These are phyloP conservation scores for Sporisorium scitamineum DNA, from an alignment of 1,284 basidiomycete genomes.

Conservation along the genomic window DNA sequence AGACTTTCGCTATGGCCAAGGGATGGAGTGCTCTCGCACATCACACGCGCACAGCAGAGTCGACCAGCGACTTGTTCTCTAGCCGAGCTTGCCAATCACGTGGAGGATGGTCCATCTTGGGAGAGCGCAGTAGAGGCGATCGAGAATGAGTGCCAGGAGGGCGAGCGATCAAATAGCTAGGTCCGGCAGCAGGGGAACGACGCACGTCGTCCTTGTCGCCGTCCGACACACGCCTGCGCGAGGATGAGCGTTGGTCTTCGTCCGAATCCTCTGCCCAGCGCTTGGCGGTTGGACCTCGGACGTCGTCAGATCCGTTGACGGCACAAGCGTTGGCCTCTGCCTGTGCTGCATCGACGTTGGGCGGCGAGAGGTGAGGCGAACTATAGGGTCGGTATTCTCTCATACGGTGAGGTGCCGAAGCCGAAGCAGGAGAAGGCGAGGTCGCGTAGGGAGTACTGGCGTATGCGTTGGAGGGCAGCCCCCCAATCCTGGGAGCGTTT, in stretches of 20 bases:
- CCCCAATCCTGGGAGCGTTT: slow-evolving; percentile 30
- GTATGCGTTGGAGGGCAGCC: slow-evolving; percentile 33
- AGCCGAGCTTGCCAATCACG: slow-evolving; percentile 40
- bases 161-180: slow-evolving; percentile 27
- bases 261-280: slow-evolving; percentile 39
- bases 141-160: slow-evolving; percentile 6
- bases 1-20: too few species aligned
- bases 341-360: neutral
- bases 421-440: neutral
- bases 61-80: slow-evolving; percentile 39
- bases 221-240: slow-evolving; percentile 28
- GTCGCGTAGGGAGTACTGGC: slow-evolving; percentile 3
- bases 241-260: slow-evolving; percentile 25
- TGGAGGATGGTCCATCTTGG: slow-evolving; percentile 18
- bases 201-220: slow-evolving; percentile 35
- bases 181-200: slow-evolving; percentile 12
- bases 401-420: slow-evolving; percentile 1
- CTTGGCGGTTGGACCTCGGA: slow-evolving; percentile 7
- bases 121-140: slow-evolving; percentile 17
- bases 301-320: slow-evolving; percentile 8
- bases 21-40: too few species aligned
- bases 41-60: slow-evolving; percentile 31
- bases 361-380: slow-evolving; percentile 11
- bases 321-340: neutral
- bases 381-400: slow-evolving; percentile 10